phyloP scores from a whole-genome alignment of 2,329 filamentous ascomycete species.

The Fusarium subtropicale region DNA sequence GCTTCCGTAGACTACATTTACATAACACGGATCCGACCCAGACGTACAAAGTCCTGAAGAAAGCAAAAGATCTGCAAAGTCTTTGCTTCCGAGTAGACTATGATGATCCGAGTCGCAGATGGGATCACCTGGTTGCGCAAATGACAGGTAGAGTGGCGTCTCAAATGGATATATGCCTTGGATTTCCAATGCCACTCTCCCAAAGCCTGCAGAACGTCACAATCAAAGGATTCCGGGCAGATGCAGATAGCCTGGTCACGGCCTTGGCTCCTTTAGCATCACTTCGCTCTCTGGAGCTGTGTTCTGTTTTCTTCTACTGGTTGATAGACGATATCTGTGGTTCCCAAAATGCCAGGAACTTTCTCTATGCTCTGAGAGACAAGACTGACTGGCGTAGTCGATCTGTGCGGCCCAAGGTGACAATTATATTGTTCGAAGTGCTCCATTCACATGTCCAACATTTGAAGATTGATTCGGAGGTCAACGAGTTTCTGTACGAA shows the following conservation, averaged over 20 bases:
- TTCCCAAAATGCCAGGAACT: neutral
- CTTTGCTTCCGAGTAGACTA: neutral
- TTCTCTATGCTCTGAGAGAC: conserved; percentile 4
- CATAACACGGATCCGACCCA: accelerated
- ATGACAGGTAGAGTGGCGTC: no score
- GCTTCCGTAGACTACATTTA: neutral
- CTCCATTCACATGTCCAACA: accelerated
- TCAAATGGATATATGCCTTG: no score
- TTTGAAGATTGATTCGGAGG: neutral
- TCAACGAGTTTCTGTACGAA: neutral
- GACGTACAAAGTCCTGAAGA: neutral
- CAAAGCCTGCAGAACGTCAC: conserved; percentile 49
- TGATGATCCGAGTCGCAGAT: no score
- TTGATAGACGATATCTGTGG: no score
- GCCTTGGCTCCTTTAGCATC: conserved; percentile 42
- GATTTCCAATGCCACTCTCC: neutral
- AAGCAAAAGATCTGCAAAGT: neutral
- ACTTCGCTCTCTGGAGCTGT: conserved; percentile 49
- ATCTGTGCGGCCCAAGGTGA: neutral
- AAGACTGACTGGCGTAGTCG: neutral
- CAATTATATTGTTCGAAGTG: accelerated
- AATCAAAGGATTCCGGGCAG: conserved; percentile 46
- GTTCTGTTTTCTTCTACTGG: conserved; percentile 28
- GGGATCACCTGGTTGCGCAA: no score
- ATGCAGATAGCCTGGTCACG: conserved; percentile 37